Evolutionary conservation across 805 yeast genomes (phyloP).

Genomic region (Candida railenensis): DNA sequence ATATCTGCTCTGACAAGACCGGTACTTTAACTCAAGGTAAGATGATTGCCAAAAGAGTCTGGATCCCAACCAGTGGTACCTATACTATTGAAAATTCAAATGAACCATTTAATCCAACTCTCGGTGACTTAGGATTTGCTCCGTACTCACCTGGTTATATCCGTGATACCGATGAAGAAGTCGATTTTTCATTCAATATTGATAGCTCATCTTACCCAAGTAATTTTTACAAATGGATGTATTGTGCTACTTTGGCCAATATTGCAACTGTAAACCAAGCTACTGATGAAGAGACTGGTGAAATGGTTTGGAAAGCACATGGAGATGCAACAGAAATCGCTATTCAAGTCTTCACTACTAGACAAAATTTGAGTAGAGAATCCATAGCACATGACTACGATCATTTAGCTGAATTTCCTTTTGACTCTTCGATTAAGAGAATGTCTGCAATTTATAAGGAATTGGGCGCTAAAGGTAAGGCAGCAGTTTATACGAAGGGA

Average conservation of each 20-base stretch:
- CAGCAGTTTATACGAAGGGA: conserved; percentile 59
- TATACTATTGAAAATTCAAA: conserved; percentile 29
- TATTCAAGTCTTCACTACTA: conserved; percentile 70
- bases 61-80: conserved; percentile 36
- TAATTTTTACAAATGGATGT: conserved; percentile 22
- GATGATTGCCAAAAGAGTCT: conserved; percentile 36
- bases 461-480: conserved; percentile 20
- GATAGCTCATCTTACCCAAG: conserved; percentile 15
- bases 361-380: conserved; percentile 52
- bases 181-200: conserved; percentile 34
- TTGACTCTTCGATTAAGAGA: conserved; percentile 71
- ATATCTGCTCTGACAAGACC: conserved; percentile 41
- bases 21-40: conserved; percentile 40
- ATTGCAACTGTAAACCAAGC: conserved; percentile 37
- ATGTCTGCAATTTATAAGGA: conserved; percentile 60
- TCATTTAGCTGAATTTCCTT: conserved; percentile 68
- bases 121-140: conserved; percentile 39
- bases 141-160: conserved; percentile 27
- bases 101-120: conserved; percentile 36
- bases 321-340: conserved; percentile 94
- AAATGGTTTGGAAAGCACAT: conserved; percentile 37
- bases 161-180: conserved; percentile 31
- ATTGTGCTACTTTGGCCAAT: conserved; percentile 38
- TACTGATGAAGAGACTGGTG: conserved; percentile 27
- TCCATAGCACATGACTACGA: conserved; percentile 36